Evolutionary conservation across 352 stramenopile species (phyloP).

Genomic region (Vaucheria bursata): DNA sequence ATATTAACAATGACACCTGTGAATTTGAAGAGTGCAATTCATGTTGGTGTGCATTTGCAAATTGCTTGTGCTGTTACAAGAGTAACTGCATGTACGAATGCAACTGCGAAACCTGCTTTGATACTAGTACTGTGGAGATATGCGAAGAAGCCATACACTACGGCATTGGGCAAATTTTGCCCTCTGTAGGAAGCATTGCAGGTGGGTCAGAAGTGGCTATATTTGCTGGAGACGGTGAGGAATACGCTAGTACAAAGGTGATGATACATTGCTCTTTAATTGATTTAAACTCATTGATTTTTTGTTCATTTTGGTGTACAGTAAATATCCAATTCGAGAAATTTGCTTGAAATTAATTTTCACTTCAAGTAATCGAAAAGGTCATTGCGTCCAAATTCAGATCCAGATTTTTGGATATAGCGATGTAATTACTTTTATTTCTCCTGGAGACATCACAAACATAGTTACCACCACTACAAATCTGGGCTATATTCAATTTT

Average conservation of each 20-base stretch:
- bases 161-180: neutral
- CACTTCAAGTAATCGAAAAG: no score
- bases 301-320: no score
- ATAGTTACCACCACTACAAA: no score
- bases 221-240: neutral
- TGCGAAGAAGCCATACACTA: neutral
- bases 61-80: neutral
- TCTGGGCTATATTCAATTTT: no score
- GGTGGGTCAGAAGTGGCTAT: neutral
- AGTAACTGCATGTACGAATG: neutral
- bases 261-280: no score
- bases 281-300: no score
- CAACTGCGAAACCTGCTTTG: neutral
- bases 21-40: neutral
- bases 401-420: no score
- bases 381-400: no score
- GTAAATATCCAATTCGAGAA: no score
- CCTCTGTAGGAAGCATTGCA: neutral
- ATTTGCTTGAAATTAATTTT: no score
- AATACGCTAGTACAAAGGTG: neutral
- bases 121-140: neutral
- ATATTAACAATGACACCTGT: neutral
- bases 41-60: neutral
- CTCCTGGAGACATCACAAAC: no score
- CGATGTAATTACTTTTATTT: no score